Conservation (phyloP, 2,329 filamentous ascomycete genomes). For the Lasiodiplodia sp. region DNA sequence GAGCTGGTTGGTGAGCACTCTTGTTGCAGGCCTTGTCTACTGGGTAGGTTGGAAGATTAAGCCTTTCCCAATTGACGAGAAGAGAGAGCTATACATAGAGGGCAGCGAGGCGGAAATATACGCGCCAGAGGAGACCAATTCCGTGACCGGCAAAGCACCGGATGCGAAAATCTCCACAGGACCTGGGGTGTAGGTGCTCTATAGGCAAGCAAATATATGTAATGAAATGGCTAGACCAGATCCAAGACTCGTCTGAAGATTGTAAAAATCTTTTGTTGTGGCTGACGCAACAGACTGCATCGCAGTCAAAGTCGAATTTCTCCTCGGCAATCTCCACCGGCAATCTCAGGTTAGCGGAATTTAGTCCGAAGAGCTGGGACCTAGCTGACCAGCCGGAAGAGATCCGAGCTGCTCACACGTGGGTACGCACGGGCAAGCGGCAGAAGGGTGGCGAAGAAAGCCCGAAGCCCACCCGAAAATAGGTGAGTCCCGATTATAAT, state of each 20-base stretch:
- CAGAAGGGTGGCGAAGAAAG: background rate
- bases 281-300: background rate
- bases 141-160: background rate
- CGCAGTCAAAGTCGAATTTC: background rate
- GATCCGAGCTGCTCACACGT: constrained; percentile 1
- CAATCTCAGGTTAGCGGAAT: background rate
- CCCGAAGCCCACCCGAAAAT: background rate
- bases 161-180: background rate
- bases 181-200: background rate
- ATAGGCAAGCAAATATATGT: background rate
- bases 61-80: constrained; percentile 30
- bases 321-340: background rate
- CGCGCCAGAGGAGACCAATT: background rate
- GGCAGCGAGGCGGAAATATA: constrained; percentile 24
- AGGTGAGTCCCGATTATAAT: no score
- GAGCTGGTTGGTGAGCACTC: constrained; percentile 28
- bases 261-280: background rate
- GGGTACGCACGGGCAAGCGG: background rate
- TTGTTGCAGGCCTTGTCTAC: constrained; percentile 30
- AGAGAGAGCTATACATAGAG: constrained; percentile 30
- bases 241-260: background rate
- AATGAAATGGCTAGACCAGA: background rate
- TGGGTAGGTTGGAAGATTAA: constrained; percentile 25
- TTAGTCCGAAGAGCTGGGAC: background rate
- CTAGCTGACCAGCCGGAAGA: background rate